Evolutionary conservation across 2,329 filamentous ascomycete species (phyloP).

Genomic region (Calonectria ilicicola): DNA sequence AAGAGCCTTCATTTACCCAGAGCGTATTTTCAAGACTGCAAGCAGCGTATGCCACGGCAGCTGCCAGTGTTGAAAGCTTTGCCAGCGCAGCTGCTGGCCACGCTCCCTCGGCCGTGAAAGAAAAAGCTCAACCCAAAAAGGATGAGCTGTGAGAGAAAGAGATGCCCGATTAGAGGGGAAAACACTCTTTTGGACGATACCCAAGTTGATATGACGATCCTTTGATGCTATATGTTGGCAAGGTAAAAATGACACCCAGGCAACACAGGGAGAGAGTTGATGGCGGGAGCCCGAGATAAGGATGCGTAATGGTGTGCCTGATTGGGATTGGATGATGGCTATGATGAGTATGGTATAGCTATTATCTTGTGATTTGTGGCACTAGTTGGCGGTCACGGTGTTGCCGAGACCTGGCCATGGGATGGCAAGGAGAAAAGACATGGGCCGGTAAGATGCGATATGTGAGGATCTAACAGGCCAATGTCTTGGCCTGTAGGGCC

Average conservation of each 20-base stretch:
- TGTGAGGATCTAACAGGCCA: constrained; percentile 5
- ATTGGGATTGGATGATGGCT: constrained; percentile 38
- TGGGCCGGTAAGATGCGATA: not conserved
- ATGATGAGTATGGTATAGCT: constrained; percentile 27
- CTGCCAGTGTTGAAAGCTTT: constrained; percentile 63
- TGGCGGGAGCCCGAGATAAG: constrained; percentile 18
- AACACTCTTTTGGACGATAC: constrained; percentile 45
- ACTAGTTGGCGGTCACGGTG: constrained; percentile 21
- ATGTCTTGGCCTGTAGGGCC: not conserved
- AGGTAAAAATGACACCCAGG: constrained; percentile 11
- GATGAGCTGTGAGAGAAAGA: constrained; percentile 55
- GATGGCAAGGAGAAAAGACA: not conserved
- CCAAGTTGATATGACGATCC: constrained; percentile 43
- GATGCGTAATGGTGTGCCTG: constrained; percentile 28
- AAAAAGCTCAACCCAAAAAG: constrained; percentile 48
- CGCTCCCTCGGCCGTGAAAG: constrained; percentile 58
- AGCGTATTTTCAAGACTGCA: constrained; percentile 80
- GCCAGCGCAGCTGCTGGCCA: constrained; percentile 53
- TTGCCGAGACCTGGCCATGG: constrained; percentile 16
- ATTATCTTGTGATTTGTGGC: constrained; percentile 33
- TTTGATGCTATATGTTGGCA: constrained; percentile 34
- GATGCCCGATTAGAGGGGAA: not conserved
- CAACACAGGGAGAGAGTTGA: constrained; percentile 19
- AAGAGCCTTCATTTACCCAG: constrained; percentile 84
- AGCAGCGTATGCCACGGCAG: constrained; percentile 77